A percentile compares a stretch with the other conserved stretches of the same genome.
phyloP scores from a whole-genome alignment of 2,329 filamentous ascomycete species.

The Dactylellina parvicollis region DNA sequence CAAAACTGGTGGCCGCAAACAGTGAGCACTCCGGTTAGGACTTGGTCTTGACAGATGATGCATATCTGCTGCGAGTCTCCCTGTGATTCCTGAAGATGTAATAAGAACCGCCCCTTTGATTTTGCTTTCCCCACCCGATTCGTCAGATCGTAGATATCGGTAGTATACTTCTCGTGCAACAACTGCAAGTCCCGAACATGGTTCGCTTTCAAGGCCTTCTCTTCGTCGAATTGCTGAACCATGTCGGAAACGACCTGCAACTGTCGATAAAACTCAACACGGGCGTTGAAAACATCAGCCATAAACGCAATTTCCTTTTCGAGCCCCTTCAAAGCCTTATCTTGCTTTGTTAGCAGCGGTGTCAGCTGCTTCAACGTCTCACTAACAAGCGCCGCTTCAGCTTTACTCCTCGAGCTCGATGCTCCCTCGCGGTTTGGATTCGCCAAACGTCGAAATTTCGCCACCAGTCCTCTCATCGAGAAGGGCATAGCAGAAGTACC shows the following conservation, averaged over 20 bases:
- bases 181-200: constrained; percentile 68
- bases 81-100: constrained; percentile 69
- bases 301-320: constrained; percentile 43
- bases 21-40: constrained; percentile 82
- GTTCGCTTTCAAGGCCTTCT: constrained; percentile 68
- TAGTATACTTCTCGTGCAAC: constrained; percentile 23
- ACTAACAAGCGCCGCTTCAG: constrained; percentile 67
- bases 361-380: constrained; percentile 71
- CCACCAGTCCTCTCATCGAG: constrained; percentile 70
- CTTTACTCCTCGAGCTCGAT: constrained; percentile 31
- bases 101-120: constrained; percentile 78
- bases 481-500: constrained; percentile 24
- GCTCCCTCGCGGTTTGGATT: constrained; percentile 63
- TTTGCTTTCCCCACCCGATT: constrained; percentile 22
- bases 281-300: constrained; percentile 77
- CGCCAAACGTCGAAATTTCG: constrained; percentile 67
- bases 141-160: constrained; percentile 15
- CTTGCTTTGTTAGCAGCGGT: constrained; percentile 66
- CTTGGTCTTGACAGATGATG: constrained; percentile 80
- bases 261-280: constrained; percentile 89
- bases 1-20: constrained; percentile 93
- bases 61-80: constrained; percentile 75
- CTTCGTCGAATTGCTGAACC: constrained; percentile 73
- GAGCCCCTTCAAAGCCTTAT: constrained; percentile 65
- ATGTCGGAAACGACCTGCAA: constrained; percentile 90